Evolutionary conservation across 805 yeast genomes (phyloP), one percentile per base, ranked within the genome.

Genomic region (Monosporozyma siamensis): DNA sequence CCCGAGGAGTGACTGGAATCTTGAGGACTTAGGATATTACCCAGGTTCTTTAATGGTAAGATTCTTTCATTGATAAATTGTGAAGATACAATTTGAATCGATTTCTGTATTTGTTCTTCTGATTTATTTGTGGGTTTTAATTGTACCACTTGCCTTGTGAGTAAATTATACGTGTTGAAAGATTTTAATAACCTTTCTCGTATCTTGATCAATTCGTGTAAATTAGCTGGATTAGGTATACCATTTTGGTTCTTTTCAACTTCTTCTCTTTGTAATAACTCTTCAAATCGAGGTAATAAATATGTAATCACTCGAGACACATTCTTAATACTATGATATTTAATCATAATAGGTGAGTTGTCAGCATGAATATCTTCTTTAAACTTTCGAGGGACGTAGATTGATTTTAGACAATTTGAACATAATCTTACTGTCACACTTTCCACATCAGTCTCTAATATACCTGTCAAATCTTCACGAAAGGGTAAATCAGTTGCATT

Each of bases 51-150:
- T 50, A 85, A 65, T 4, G 77, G 76, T 8, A 82, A 63, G 63
- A 88, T 70, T 43, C 78, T 75, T 10, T 74, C 77, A 55, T 83
- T 94, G 24, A 89, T 66, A 53, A 76, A 86, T 6, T 68, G 55
- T 0, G 80, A 65, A 2, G 82, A 70, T 21, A 75, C 72, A 24
- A 70, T 68, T 53, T 77, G 74, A 11, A 88, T 72, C 35, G 85
- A 75, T 25, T 63, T 60, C 50, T 74, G 74, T 2, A 72, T 63
- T 49, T 61, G 69, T 31, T 54, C 52, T 51, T 75, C 83, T 38
- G 77, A 69, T 5, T 54, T 53, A 6, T 68, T 62, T 6, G 45
- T 48, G 3, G 71, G 61, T 3, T 59, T 54, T 8, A 59, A 39
- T 2, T 59, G 55, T 1, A 71, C 49, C 4, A 75, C 52, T 41